phyloP scores from a whole-genome alignment of 805 yeast genomes.

The Ogataea minuta region DNA sequence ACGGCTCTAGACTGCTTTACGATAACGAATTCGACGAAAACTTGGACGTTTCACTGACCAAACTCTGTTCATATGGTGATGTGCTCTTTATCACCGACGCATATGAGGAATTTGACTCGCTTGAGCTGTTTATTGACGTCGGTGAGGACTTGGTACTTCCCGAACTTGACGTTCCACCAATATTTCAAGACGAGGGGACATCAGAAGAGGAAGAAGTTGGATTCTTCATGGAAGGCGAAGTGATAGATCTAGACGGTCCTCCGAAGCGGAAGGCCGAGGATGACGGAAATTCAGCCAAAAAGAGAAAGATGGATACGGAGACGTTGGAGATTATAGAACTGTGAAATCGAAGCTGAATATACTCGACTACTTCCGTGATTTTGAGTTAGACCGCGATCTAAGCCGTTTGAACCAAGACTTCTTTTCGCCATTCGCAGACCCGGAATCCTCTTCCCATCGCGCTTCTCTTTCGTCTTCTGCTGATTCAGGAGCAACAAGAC shows the following conservation, averaged over 20 bases:
- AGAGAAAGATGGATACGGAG: slow-evolving; percentile 12
- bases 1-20: slow-evolving; percentile 57
- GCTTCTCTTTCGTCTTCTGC: slow-evolving; percentile 31
- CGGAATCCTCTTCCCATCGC: slow-evolving; percentile 28
- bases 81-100: slow-evolving; percentile 77
- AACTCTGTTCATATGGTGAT: slow-evolving; percentile 56
- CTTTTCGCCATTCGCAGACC: slow-evolving; percentile 18
- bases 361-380: slow-evolving; percentile 15
- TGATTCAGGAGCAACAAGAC: slow-evolving; percentile 1
- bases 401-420: slow-evolving; percentile 46
- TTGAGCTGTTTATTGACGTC: slow-evolving; percentile 54
- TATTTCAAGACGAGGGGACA: slow-evolving; percentile 19
- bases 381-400: slow-evolving; percentile 33
- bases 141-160: slow-evolving; percentile 23
- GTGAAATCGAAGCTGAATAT: not conserved
- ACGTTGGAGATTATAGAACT: slow-evolving; percentile 10
- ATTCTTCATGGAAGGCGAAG: slow-evolving; percentile 20
- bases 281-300: slow-evolving; percentile 19
- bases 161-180: slow-evolving; percentile 22
- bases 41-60: slow-evolving; percentile 42
- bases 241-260: slow-evolving; percentile 18
- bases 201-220: slow-evolving; percentile 25
- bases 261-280: slow-evolving; percentile 14
- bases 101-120: slow-evolving; percentile 58
- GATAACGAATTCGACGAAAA: slow-evolving; percentile 91